phyloP scores from a whole-genome alignment of 352 stramenopile genomes.

The Phytophthora colocasiae region DNA sequence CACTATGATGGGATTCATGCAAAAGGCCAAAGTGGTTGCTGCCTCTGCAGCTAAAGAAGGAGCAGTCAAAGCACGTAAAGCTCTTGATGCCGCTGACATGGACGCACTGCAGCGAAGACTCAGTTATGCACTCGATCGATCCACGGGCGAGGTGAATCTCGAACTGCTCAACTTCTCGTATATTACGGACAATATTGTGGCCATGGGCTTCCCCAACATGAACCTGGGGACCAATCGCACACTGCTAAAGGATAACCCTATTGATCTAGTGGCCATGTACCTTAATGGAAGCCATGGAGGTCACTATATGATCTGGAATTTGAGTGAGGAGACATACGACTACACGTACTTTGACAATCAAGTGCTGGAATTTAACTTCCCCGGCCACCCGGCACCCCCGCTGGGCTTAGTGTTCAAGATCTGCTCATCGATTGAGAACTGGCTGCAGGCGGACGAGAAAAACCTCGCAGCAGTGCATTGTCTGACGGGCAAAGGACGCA shows the following conservation, averaged over 20 bases:
- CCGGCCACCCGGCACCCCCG: slow-evolving; percentile 95
- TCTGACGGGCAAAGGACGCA: slow-evolving; percentile 96
- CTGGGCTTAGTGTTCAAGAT: slow-evolving; percentile 98
- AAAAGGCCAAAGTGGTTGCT: slow-evolving; percentile 83
- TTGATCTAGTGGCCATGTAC: slow-evolving; percentile 93
- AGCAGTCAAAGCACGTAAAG: slow-evolving; percentile 82
- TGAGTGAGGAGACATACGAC: slow-evolving; percentile 98
- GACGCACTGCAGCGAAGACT: slow-evolving; percentile 83
- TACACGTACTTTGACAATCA: slow-evolving; percentile 95
- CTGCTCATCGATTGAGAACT: slow-evolving; percentile 96
- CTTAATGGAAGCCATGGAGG: slow-evolving; percentile 94
- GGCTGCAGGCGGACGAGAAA: slow-evolving; percentile 94
- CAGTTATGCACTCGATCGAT: slow-evolving; percentile 83
- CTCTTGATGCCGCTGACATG: slow-evolving; percentile 86
- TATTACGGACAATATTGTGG: slow-evolving; percentile 87
- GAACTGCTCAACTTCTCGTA: slow-evolving; percentile 93
- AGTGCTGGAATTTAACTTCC: slow-evolving; percentile 98
- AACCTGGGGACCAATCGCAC: slow-evolving; percentile 78
- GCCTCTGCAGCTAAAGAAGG: slow-evolving; percentile 77
- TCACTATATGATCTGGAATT: slow-evolving; percentile 99
- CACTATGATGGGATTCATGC: slow-evolving; percentile 86
- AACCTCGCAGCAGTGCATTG: slow-evolving; percentile 98
- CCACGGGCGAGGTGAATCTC: slow-evolving; percentile 82
- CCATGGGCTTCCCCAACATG: slow-evolving; percentile 93
- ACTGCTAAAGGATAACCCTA: slow-evolving; percentile 88